Conservation (phyloP, 805 yeast genomes). For the Candida broadrunensis region DNA sequence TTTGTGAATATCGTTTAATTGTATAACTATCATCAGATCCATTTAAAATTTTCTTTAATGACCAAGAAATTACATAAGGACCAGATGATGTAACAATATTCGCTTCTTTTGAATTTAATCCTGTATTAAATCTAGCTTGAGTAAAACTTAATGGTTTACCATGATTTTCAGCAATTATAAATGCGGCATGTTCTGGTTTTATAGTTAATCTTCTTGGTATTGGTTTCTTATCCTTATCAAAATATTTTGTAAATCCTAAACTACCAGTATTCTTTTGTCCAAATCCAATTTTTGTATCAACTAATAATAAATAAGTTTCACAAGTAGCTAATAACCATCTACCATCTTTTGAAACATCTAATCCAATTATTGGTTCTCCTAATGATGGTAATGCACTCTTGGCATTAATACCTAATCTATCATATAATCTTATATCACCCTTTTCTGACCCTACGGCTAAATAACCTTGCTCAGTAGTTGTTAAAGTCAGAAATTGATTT, state of each 20-base stretch:
- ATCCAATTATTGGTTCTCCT: constrained; percentile 68
- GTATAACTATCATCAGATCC: constrained; percentile 45
- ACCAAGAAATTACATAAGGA: constrained; percentile 82
- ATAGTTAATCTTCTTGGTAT: constrained; percentile 65
- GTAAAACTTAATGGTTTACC: constrained; percentile 57
- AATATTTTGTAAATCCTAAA: constrained; percentile 63
- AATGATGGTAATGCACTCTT: constrained; percentile 78
- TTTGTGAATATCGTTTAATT: constrained; percentile 58
- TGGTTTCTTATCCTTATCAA: constrained; percentile 64
- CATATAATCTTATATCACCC: constrained; percentile 77
- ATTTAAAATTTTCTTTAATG: constrained; percentile 54
- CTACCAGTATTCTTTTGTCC: constrained; percentile 56
- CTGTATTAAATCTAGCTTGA: constrained; percentile 74
- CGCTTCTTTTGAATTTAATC: constrained; percentile 60
- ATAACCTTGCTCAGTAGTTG: constrained; percentile 72
- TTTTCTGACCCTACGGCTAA: constrained; percentile 72
- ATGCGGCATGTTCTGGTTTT: constrained; percentile 69
- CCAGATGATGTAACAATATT: constrained; percentile 77
- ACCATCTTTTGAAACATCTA: constrained; percentile 78
- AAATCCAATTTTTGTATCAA: constrained; percentile 61
- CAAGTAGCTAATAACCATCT: constrained; percentile 81
- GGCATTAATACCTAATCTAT: constrained; percentile 70
- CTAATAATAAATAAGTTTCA: constrained; percentile 62
- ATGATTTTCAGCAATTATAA: constrained; percentile 49
- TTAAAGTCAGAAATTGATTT: constrained; percentile 51